Percentiles rank a stretch among this genome's conserved stretches.
Conservation (phyloP, 2,329 filamentous ascomycete species). For the Pseudogymnoascus sp. region DNA sequence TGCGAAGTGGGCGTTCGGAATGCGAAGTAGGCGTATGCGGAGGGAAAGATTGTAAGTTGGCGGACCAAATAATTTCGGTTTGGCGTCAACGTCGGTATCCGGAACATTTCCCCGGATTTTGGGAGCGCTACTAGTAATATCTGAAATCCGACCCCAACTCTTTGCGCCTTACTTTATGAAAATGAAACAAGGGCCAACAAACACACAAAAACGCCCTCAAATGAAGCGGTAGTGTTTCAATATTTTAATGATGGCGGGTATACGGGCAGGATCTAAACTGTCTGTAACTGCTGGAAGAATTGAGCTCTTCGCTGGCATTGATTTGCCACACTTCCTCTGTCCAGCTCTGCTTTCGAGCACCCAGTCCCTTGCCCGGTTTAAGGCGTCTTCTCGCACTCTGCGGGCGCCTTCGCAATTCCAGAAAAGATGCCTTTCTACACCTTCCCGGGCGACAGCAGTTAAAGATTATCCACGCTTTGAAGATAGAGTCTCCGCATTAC, state of each 20-base stretch:
- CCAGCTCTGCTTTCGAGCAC: constrained; percentile 30
- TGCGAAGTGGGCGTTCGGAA: constrained; percentile 12
- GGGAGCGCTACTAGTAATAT: neutral
- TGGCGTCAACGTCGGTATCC: neutral
- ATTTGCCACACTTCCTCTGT: constrained; percentile 43
- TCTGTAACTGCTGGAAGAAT: constrained; percentile 2
- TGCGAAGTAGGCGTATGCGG: neutral
- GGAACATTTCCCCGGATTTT: constrained; percentile 9
- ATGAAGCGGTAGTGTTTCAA: neutral
- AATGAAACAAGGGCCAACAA: neutral
- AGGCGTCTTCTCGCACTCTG: neutral
- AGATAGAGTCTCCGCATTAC: constrained; percentile 31
- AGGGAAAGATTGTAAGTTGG: constrained; percentile 1
- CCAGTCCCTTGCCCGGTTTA: neutral
- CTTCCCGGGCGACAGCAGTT: neutral
- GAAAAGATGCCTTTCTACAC: neutral
- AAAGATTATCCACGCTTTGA: neutral
- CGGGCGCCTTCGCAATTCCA: neutral
- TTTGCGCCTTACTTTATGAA: neutral
- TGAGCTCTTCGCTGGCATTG: constrained; percentile 20
- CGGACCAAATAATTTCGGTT: constrained; percentile 4
- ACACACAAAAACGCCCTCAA: neutral
- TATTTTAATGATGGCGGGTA: neutral
- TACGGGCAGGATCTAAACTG: constrained; percentile 5
- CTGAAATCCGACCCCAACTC: neutral